Base-by-base conservation (phyloP, 345 rosid species). In the Odontarrhena argentea region DNA sequence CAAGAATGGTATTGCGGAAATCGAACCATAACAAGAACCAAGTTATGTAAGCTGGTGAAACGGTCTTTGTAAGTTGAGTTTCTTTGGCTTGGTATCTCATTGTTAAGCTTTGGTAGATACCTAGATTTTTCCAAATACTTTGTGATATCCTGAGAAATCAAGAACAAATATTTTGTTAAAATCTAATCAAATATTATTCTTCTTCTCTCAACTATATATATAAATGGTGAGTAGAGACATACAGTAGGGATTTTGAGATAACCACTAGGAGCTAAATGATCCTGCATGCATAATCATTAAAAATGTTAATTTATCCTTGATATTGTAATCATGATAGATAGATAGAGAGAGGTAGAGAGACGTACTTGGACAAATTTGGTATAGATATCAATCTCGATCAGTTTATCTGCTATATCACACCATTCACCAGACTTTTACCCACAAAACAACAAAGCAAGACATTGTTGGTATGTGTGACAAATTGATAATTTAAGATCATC, bases 71-170 rank as follows among this genome's bases (percentile, higher is more conserved):
- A 85, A 15, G 80, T 87, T 56, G 87, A 72, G 77, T 87, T 87
- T 70, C 88, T 84, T 54, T 69, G 67, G 30, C 48, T 55, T 28
- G 90, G 85, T 59, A 77, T 77, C 82, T 87, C 97, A 56, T 94
- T 93, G 78, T 84, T 90, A 50, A 90, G 94, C 86, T 70, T 86
- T 0, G 96, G 96, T 74, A 93, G 95, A 74, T 84, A 93, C 75
- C 76, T 81, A 34, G 91, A 88, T 45, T 74, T 80, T 37, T 74
- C 60, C 2, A 75, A 13, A 45, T 75, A 75, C 32, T 26, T 57
- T 41, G 11, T 6, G 0, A 57, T 30, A 8, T 49, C 56, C 78
- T 75, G 50, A 53, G 45, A 74, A 74, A 68, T 55, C 13, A 55
- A 56, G 62, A 55, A 12, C 24, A 54, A 53, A 9, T 1, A 8